These are phyloP conservation scores for Pseudogymnoascus sp. DNA, from an alignment of 2,329 filamentous ascomycete species.

Conservation along the genomic window DNA sequence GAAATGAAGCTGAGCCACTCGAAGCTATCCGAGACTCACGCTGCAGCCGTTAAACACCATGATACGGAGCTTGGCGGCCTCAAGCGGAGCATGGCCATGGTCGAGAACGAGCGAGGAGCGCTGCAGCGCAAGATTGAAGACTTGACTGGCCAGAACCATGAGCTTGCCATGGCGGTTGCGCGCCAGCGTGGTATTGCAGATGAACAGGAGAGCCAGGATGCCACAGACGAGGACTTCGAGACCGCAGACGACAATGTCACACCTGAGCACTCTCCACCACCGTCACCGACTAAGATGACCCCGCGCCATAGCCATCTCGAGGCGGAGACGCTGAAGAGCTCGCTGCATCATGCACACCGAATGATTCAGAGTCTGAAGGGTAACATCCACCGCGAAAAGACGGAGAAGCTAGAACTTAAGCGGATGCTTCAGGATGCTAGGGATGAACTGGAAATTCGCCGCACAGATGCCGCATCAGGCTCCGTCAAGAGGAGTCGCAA, in stretches of 20 bases:
- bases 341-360: conserved; percentile 84
- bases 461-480: conserved; percentile 41
- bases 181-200: conserved; percentile 59
- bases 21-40: conserved; percentile 74
- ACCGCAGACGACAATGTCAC: conserved; percentile 61
- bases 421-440: conserved; percentile 91
- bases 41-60: conserved; percentile 67
- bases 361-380: conserved; percentile 95
- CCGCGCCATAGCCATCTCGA: conserved; percentile 89
- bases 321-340: conserved; percentile 89
- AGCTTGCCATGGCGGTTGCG: conserved; percentile 77
- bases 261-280: conserved; percentile 82
- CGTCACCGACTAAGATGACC: conserved; percentile 84
- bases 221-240: conserved; percentile 55
- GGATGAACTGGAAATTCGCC: conserved; percentile 73
- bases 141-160: conserved; percentile 78
- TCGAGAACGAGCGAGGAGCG: conserved; percentile 68
- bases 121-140: conserved; percentile 85
- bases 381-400: conserved; percentile 95
- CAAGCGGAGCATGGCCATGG: conserved; percentile 68
- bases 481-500: conserved; percentile 52
- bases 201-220: conserved; percentile 53
- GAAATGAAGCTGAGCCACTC: conserved; percentile 75
- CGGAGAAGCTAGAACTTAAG: conserved; percentile 91
- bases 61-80: conserved; percentile 81